Evolutionary conservation across 306 rosid species (phyloP), one percentile per base, ranked within the genome.

Genomic region (Cicer yamashitae): DNA sequence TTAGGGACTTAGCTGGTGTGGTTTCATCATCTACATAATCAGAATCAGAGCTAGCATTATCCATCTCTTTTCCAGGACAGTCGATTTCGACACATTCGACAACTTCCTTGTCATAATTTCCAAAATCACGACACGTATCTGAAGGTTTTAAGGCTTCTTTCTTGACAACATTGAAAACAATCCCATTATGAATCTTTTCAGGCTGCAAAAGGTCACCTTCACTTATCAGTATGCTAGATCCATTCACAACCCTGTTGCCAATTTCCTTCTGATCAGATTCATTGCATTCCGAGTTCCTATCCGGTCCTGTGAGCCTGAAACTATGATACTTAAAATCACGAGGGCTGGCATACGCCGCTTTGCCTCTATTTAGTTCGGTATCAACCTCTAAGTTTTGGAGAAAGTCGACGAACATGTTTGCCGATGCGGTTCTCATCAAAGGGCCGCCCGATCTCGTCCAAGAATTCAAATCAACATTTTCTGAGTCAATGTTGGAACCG

Each of bases 371-470:
- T 50, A 70, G 67, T 39, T 94, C 96, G 0, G 82, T 70, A 61
- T 90, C 92, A 57, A 84, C 71, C 46, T 90, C 98, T 71, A 94
- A 82, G 78, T 84, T 89, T 52, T 89, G 97, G 61, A 94, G 88
- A 80, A 88, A 92, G 83, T 96, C 93, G 1, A 86, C 74, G 69
- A 96, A 92, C 85, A 60, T 77, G 77, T 91, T 85, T 43, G 99
- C 92, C 0, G 99, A 94, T 3, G 92, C 67, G 65, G 99, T 92
- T 59, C 97, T 89, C 97, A 92, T 92, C 84, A 94, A 84, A 25
- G 99, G 99, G 43, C 99, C 99, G 2, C 99, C 99, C 12, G 96
- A 85, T 77, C 92, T 84, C 1, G 99, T 94, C 99, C 99, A 94
- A 34, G 96, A 61, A 77, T 17, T 83, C 12, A 88, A 65, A 18